Base-by-base conservation (phyloP, 2,329 filamentous ascomycete genomes). In the Hypoxylon rubiginosum region DNA sequence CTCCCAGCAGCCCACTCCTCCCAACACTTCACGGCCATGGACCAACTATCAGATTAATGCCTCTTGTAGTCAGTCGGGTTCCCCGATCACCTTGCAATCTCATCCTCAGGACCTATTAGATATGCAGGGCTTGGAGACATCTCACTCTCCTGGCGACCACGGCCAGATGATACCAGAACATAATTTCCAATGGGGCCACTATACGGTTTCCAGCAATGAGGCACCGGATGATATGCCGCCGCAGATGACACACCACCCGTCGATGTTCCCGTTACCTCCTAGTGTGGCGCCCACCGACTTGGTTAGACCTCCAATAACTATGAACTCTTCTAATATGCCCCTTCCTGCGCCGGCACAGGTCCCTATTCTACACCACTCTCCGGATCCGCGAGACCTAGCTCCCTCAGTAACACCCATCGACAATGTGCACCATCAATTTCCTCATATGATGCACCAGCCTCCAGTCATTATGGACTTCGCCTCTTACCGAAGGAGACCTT, bases 1-100 rank as follows among this genome's bases (percentile, higher is more conserved):
- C 45, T 72, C 79, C 7, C 83, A 85, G 66, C 82, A 83, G 57
- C 82, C 81, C 36, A 84, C 83, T 9, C 83, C 85, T 46, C 82
- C 84, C n/a, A 78, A 77, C 45, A 81, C 80, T 34, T 81, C 83
- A 62, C 82, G 79, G 57, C 81, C 85, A 60, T 85, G 81, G 79
- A 26, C 58, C 10, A 65, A 67, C 43, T 84, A 85, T 69, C 79
- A 82, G 41, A 75, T 85, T 58, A 79, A 78, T 66, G 75, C 80
- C 53, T 75, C 80, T 24, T 77, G 77, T 30, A 82, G 79, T 62
- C 81, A 84, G 57, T 75, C 80, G 19, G 79, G 79, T 21, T 84
- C 83, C n/a, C 82, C 84, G 6, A 81, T 85, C 78, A 71, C 79
- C 28, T 74, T 81, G 39, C 78, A 81, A n/a, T 71, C 78, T 13